Base-by-base conservation (phyloP, 805 yeast genomes). In the Suhomyces canberraensis region DNA sequence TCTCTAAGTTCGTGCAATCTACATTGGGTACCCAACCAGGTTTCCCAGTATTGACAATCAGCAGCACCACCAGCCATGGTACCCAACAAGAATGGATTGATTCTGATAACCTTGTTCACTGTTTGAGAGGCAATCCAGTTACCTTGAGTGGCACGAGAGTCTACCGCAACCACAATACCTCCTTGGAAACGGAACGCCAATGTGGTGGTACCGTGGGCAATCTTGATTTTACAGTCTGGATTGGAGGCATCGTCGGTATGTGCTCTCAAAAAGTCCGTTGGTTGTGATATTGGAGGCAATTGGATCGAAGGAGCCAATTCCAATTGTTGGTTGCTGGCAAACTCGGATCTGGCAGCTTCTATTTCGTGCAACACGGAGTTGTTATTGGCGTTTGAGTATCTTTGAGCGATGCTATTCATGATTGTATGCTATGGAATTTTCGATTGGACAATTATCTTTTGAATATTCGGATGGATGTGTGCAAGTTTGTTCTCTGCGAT, bases 31-130 rank as follows among this genome's bases (percentile, higher is more conserved):
- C 98, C 98, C 42, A 93, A 75, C 98, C 98, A 93, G 25, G 97
- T 87, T 68, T 93, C 98, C 98, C 98, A 93, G 66, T 74, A 93
- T 64, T 93, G 98, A 73, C 98, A 93, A 67, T 93, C 98, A 21
- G 98, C 98, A 33, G 98, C 98, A 71, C 98, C 98, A 67, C 98
- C 98, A 22, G 98, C 98, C 96, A 93, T 81, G 15, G 98, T 93
- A 47, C 98, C 98, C 52, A 93, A 74, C 46, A 93, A 67, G 61
- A 86, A 84, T 36, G 97, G 96, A 64, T 93, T 93, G 66, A 93
- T 93, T 64, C 91, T 91, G 54, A 93, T 89, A 38, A 93, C 98
- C 65, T 93, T 93, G 66, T 91, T 91, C 46, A 93, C 98, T 3
- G 97, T 89, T 61, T 90, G 97, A 11, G 97, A 89, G 15, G 97